Conservation (phyloP, 2,329 filamentous ascomycete species). For the Hirsutella minnesotensis region DNA sequence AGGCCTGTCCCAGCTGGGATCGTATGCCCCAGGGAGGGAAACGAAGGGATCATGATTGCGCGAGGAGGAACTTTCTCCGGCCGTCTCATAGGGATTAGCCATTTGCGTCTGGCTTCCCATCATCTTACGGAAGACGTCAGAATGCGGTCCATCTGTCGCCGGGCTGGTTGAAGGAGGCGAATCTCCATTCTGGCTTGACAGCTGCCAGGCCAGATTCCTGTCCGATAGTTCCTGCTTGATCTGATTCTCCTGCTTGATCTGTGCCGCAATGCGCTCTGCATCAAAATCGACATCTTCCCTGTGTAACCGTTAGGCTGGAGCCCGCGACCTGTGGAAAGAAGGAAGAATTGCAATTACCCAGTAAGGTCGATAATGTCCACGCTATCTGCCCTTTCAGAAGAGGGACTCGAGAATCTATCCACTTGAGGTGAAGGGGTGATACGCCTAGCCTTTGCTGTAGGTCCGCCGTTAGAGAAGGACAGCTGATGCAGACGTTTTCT, state of each 20-base stretch:
- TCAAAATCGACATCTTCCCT: constrained; percentile 21
- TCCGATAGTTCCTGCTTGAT: constrained; percentile 16
- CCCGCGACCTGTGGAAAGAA: not conserved
- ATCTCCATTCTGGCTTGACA: constrained; percentile 12
- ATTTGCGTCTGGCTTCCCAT: constrained; percentile 5
- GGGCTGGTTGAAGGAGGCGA: not conserved
- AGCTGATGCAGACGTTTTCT: constrained; percentile 17
- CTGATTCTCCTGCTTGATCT: constrained; percentile 22
- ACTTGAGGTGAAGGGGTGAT: constrained; percentile 11
- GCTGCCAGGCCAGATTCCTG: constrained; percentile 14
- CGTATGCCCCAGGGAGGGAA: not conserved
- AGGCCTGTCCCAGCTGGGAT: constrained; percentile 8
- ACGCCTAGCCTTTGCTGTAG: constrained; percentile 21
- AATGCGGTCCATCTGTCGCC: not conserved
- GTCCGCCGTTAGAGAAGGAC: constrained; percentile 6
- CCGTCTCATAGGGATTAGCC: constrained; percentile 4
- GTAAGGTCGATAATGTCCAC: constrained; percentile 29
- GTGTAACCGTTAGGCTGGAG: constrained; percentile 7
- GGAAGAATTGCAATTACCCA: constrained; percentile 17
- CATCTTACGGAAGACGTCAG: constrained; percentile 5
- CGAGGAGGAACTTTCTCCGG: not conserved
- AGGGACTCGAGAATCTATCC: not conserved
- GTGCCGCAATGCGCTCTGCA: constrained; percentile 17
- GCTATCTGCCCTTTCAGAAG: constrained; percentile 3
- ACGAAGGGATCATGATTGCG: not conserved